A percentile compares a stretch with the other conserved stretches of the same genome.
phyloP scores from a whole-genome alignment of 164 flowering plant genomes.

The Umbellularia californica region DNA sequence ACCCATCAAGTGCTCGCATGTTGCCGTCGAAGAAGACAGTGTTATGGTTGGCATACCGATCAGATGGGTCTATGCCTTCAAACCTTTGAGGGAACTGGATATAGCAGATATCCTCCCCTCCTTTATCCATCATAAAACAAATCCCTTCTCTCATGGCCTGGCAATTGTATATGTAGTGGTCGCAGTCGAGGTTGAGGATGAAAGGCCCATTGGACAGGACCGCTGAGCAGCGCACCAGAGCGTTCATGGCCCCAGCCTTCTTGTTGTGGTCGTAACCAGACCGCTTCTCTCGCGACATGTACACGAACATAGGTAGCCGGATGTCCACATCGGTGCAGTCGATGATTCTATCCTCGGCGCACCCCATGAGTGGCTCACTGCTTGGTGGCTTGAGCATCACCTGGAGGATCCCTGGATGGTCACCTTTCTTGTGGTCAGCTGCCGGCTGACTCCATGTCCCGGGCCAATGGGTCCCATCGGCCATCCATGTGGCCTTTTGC shows the following conservation, averaged over 20 bases:
- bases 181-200: conserved; percentile 77
- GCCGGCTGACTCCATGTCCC: conserved; percentile 62
- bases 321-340: conserved; percentile 30
- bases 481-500: conserved; percentile 67
- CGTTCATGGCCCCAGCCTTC: conserved; percentile 91
- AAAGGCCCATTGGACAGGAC: conserved; percentile 71
- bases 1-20: conserved; percentile 89
- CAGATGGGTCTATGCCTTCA: conserved; percentile 84
- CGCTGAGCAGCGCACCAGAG: conserved; percentile 65
- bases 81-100: conserved; percentile 85
- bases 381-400: conserved; percentile 82
- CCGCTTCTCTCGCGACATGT: conserved; percentile 32
- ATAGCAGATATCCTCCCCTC: conserved; percentile 73
- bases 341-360: conserved; percentile 21
- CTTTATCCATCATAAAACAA: conserved; percentile 88
- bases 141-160: conserved; percentile 72
- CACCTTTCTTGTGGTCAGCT: conserved; percentile 65
- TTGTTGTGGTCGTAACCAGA: conserved; percentile 49
- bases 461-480: conserved; percentile 89
- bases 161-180: conserved; percentile 70
- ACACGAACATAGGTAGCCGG: conserved; percentile 33
- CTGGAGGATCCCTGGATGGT: conserved; percentile 76
- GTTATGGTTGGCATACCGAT: conserved; percentile 79
- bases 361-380: conserved; percentile 32
- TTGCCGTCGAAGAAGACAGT: conserved; percentile 83